Evolutionary conservation across 2,329 filamentous ascomycete genomes (phyloP).

Genomic region (Hymenoscyphus infarciens): DNA sequence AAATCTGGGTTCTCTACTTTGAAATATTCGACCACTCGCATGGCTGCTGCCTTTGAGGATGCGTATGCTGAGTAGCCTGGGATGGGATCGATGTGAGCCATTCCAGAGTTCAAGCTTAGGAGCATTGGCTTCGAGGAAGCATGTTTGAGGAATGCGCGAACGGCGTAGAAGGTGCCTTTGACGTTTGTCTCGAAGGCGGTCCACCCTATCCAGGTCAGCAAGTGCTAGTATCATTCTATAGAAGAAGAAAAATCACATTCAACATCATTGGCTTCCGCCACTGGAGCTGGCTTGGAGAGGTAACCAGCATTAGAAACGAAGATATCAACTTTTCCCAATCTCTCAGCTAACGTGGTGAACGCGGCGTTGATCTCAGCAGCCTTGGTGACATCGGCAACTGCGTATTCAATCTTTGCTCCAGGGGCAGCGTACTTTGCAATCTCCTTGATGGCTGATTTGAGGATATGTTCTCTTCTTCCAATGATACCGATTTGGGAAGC

Average conservation of each 20-base stretch:
- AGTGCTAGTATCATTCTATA: too few relatives aligned
- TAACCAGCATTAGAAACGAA: constrained; percentile 40
- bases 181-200: constrained; percentile 15
- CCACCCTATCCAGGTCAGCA: constrained; percentile 3
- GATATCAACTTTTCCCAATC: constrained; percentile 38
- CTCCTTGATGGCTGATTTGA: constrained; percentile 20
- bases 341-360: constrained; percentile 33
- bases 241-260: constrained; percentile 25
- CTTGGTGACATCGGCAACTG: constrained; percentile 36
- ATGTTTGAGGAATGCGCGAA: constrained; percentile 8
- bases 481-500: constrained; percentile 43
- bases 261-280: constrained; percentile 32
- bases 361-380: constrained; percentile 34
- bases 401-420: constrained; percentile 35
- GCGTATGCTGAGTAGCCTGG: constrained; percentile 38
- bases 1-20: constrained; percentile 40
- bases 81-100: neutral
- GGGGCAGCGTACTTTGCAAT: constrained; percentile 38
- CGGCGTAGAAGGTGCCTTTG: constrained; percentile 7
- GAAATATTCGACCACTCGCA: constrained; percentile 42
- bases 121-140: neutral
- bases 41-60: constrained; percentile 41
- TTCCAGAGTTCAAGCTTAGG: constrained; percentile 3
- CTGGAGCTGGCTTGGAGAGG: constrained; percentile 30
- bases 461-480: constrained; percentile 39